Evolutionary conservation across 805 yeast genomes (phyloP).

Genomic region (Ogataea pini): DNA sequence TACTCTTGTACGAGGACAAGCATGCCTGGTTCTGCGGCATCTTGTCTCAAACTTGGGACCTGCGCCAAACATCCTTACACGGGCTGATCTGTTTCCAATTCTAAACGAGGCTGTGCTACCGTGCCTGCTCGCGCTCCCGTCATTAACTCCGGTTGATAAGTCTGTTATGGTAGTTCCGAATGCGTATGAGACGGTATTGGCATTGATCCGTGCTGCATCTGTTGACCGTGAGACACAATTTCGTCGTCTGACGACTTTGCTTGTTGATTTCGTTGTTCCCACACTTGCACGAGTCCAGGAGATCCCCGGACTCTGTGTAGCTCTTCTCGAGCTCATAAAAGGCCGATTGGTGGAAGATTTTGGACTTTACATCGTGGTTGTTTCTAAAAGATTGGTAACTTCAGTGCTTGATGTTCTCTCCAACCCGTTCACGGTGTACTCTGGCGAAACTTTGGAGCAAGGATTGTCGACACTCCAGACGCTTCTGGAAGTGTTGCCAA

Average conservation of each 20-base stretch:
- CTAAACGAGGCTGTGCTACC: slow-evolving; percentile 30
- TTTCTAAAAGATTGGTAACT: slow-evolving; percentile 24
- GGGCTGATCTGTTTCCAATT: slow-evolving; percentile 26
- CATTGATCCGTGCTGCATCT: slow-evolving; percentile 15
- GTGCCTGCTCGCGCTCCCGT: slow-evolving; percentile 32
- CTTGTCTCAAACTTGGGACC: slow-evolving; percentile 14
- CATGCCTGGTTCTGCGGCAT: slow-evolving; percentile 15
- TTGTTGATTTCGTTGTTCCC: slow-evolving; percentile 31
- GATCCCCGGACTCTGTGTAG: slow-evolving; percentile 20
- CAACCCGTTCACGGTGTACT: slow-evolving; percentile 29
- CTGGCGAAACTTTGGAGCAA: slow-evolving; percentile 13
- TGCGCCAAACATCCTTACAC: slow-evolving; percentile 20
- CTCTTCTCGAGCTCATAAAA: slow-evolving; percentile 18
- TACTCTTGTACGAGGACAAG: slow-evolving; percentile 26
- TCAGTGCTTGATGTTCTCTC: slow-evolving; percentile 25
- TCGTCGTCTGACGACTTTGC: slow-evolving; percentile 21
- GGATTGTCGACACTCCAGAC: slow-evolving; percentile 9
- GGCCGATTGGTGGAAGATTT: slow-evolving; percentile 15
- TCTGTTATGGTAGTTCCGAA: slow-evolving; percentile 23
- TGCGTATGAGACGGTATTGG: slow-evolving; percentile 26
- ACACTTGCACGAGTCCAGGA: slow-evolving; percentile 30
- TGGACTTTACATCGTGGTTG: slow-evolving; percentile 22
- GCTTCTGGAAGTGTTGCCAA: slow-evolving; percentile 5
- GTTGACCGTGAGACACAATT: slow-evolving; percentile 11
- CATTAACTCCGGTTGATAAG: slow-evolving; percentile 29